These are phyloP conservation scores for Trichophyton rubrum DNA, from an alignment of 2,329 filamentous ascomycete species.

Conservation along the genomic window DNA sequence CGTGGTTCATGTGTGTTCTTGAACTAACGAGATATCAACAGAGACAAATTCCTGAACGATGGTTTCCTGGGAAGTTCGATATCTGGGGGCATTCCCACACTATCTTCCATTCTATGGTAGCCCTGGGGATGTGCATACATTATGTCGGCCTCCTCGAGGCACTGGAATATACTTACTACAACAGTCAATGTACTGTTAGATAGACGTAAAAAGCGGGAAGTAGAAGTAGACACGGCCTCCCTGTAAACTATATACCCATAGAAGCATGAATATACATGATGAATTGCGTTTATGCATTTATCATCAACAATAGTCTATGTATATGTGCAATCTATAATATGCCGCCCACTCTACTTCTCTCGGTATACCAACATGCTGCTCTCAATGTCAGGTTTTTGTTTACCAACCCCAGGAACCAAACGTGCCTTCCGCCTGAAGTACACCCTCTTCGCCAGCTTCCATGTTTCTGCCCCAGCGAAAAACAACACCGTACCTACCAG, in stretches of 20 bases:
- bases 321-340: too few relatives aligned
- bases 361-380: neutral
- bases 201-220: neutral
- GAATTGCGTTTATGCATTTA: neutral
- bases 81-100: conserved; percentile 25
- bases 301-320: neutral
- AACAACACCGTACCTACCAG: conserved; percentile 51
- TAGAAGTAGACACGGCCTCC: neutral
- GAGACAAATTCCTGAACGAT: conserved; percentile 17
- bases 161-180: conserved; percentile 6
- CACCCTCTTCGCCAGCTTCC: conserved; percentile 54
- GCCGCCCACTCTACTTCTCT: neutral
- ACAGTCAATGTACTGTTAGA: neutral
- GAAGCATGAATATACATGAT: neutral
- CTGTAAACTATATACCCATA: neutral
- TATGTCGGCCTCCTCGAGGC: conserved; percentile 24
- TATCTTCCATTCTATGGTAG: conserved; percentile 27
- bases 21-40: conserved; percentile 1
- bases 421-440: conserved; percentile 26
- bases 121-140: conserved; percentile 31
- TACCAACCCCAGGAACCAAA: neutral
- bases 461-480: conserved; percentile 50
- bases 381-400: neutral
- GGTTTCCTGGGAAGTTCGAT: conserved; percentile 24
- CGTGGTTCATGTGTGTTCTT: neutral